Evolutionary conservation across 2,329 filamentous ascomycete species (phyloP).

Genomic region (Fusarium nygamai): DNA sequence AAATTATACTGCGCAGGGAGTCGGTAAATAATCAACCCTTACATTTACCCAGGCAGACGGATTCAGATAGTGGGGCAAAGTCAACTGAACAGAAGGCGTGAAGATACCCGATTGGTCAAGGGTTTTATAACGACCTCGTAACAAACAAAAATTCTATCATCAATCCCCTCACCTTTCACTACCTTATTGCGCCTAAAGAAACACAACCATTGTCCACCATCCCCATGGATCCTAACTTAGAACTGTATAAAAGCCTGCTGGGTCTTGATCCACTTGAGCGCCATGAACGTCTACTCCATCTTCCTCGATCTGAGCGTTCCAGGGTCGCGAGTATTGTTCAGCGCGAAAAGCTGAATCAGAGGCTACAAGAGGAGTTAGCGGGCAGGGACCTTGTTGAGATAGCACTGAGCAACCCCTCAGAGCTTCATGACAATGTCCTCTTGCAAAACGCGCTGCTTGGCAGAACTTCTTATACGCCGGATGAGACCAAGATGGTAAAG

Average conservation of each 20-base stretch:
- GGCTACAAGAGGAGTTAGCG: not conserved
- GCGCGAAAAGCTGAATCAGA: not conserved
- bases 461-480: rapidly evolving
- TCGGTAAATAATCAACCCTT: no score
- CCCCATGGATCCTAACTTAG: not conserved
- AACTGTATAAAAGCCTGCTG: rapidly evolving
- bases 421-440: not conserved
- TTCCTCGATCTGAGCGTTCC: not conserved
- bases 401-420: not conserved
- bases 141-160: not conserved
- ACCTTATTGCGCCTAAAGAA: not conserved
- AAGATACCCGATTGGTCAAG: no score
- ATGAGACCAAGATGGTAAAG: not conserved
- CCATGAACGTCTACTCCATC: not conserved
- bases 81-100: no score
- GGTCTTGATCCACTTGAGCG: not conserved
- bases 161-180: rapidly evolving
- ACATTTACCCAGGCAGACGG: no score
- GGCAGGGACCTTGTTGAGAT: not conserved
- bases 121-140: no score
- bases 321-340: not conserved
- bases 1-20: no score
- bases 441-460: not conserved
- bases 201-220: not conserved
- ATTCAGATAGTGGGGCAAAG: no score